Percentiles rank a stretch among this genome's conserved stretches.
Evolutionary conservation across 192 early-diverging fungal species (phyloP).

Genomic region (Coemansia javaensis): DNA sequence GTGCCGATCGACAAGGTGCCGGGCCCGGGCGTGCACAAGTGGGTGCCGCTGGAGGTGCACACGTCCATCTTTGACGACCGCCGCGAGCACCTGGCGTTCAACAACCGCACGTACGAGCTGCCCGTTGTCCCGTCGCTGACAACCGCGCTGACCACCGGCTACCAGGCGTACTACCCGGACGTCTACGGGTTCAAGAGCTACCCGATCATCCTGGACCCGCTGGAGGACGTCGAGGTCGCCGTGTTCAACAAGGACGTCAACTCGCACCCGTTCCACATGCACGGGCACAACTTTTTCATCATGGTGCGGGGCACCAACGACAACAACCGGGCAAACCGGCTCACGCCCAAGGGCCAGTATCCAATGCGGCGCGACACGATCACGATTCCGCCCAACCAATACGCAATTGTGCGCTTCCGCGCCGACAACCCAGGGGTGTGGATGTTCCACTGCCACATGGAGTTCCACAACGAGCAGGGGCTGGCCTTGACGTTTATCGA

Average conservation of each 20-base stretch:
- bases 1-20: slow-evolving; percentile 49
- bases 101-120: slow-evolving; percentile 60
- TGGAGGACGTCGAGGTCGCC: slow-evolving; percentile 65
- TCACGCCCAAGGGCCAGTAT: background rate
- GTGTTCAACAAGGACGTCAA: slow-evolving; percentile 73
- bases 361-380: slow-evolving; percentile 58
- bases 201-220: slow-evolving; percentile 53
- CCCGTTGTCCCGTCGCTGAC: slow-evolving; percentile 65
- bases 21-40: slow-evolving; percentile 33
- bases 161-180: slow-evolving; percentile 52
- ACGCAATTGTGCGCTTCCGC: slow-evolving; percentile 66
- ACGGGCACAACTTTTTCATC: slow-evolving; percentile 82
- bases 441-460: slow-evolving; percentile 78
- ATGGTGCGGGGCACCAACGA: slow-evolving; percentile 52
- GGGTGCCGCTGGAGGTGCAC: slow-evolving; percentile 54
- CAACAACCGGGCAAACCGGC: slow-evolving; percentile 22
- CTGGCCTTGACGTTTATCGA: slow-evolving; percentile 58
- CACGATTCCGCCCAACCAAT: slow-evolving; percentile 54
- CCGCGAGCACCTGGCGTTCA: slow-evolving; percentile 74
- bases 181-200: slow-evolving; percentile 65
- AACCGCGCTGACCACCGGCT: slow-evolving; percentile 61
- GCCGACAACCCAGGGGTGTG: slow-evolving; percentile 81
- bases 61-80: slow-evolving; percentile 64
- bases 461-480: slow-evolving; percentile 59
- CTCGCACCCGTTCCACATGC: slow-evolving; percentile 78